Evolutionary conservation across 1,284 basidiomycete genomes (phyloP).

Genomic region (Pisolithus thermaeus): DNA sequence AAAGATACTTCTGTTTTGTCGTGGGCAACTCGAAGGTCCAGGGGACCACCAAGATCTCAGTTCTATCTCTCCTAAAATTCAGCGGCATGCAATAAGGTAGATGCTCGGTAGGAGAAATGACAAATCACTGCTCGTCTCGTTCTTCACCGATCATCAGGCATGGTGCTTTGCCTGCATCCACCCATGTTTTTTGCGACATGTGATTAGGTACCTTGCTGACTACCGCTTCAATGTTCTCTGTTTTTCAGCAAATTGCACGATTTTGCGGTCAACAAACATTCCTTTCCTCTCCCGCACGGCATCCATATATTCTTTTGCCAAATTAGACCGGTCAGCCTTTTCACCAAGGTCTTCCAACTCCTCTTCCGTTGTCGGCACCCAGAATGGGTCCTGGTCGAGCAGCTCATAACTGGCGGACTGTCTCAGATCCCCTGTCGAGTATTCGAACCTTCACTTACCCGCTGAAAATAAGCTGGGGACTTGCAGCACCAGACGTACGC

Average conservation of each 20-base stretch:
- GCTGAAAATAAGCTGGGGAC: slow-evolving; percentile 94
- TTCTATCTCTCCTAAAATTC: no score
- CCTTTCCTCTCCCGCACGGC: slow-evolving; percentile 87
- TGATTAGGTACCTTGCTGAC: slow-evolving; percentile 1
- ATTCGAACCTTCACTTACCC: slow-evolving; percentile 49
- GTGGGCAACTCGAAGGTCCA: no score
- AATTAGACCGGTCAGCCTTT: slow-evolving; percentile 89
- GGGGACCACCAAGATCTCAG: no score
- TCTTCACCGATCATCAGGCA: no score
- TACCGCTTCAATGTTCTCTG: slow-evolving; percentile 91
- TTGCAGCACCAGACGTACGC: slow-evolving; percentile 93
- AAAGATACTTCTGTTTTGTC: no score
- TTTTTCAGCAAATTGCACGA: slow-evolving; percentile 93
- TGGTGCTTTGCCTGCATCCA: no score
- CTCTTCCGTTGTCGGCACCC: slow-evolving; percentile 98
- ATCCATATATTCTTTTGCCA: slow-evolving; percentile 96
- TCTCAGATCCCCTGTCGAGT: slow-evolving; percentile 10
- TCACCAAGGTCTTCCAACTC: slow-evolving; percentile 97
- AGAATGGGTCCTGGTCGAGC: slow-evolving; percentile 93
- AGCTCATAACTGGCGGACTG: slow-evolving; percentile 64
- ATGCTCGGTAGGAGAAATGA: no score
- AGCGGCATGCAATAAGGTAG: no score
- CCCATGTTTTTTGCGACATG: neutral
- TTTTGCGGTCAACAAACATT: slow-evolving; percentile 91
- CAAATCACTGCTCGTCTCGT: no score